Evolutionary conservation across 306 rosid genomes (phyloP), one percentile per base, ranked within the genome.

Genomic region (Cicer pinnatifidum): DNA sequence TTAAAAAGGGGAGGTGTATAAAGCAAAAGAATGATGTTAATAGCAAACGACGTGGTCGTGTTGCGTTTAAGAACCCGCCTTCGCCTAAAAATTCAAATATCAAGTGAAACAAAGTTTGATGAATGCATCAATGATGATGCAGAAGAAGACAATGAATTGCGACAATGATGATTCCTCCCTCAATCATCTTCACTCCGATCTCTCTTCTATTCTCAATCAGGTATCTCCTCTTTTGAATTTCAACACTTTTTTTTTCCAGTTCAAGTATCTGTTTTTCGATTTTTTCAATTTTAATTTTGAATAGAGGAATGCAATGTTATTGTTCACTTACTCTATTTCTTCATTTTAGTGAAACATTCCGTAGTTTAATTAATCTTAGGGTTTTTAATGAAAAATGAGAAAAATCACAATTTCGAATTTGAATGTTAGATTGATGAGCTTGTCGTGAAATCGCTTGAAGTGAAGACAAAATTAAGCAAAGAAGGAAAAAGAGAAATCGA

Each of bases 371-470:
- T 65, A 7, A 13, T n/a, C 1, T 48, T 48, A 13, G 73, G 28
- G n/a, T 51, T 35, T 44, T 67, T 20, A 7, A 12, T 69, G 17
- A 16, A 9, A n/a, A 37, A 70, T 37, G 7, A 11, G 16, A 66
- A 63, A 65, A 67, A 45, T 69, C 17, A 50, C 8, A 11, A 43
- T 8, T 74, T 19, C 35, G 66, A 7, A 75, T 69, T 61, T 69
- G 45, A 35, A 63, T 85, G 75, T 52, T 85, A 95, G 99, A 72
- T 91, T 78, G 97, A 95, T 70, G 93, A 88, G 72, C 88, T 95
- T 52, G 97, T 90, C 38, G 93, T 54, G 75, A 79, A 84, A 85
- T 90, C 91, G 47, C 82, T 87, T 74, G 72, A 78, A 65, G 56
- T 84, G 75, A 84, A 82, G 82, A 82, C 81, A 76, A 77, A 76